These are phyloP conservation scores for Fusarium pilosicola DNA, from an alignment of 2,329 filamentous ascomycete species.

Conservation along the genomic window DNA sequence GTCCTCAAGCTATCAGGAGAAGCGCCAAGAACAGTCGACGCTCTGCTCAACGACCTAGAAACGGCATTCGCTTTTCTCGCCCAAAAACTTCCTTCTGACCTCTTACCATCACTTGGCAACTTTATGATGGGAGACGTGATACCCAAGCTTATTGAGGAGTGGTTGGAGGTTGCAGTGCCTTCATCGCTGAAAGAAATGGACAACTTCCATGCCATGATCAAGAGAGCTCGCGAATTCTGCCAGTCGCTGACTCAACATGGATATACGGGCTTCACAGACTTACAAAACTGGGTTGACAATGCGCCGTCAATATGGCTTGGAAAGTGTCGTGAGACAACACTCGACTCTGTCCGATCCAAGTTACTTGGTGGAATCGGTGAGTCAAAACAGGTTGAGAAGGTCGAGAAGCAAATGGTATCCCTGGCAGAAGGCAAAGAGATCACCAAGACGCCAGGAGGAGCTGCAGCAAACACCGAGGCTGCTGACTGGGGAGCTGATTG, in stretches of 20 bases:
- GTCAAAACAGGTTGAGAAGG: conserved; percentile 78
- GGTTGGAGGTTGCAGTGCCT: conserved; percentile 82
- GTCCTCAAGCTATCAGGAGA: conserved; percentile 56
- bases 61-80: conserved; percentile 63
- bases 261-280: conserved; percentile 70
- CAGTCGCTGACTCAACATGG: conserved; percentile 67
- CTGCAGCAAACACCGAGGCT: conserved; percentile 55
- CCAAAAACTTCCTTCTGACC: conserved; percentile 61
- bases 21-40: conserved; percentile 57
- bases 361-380: conserved; percentile 74
- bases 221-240: conserved; percentile 72
- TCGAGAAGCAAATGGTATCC: conserved; percentile 84
- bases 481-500: conserved; percentile 81
- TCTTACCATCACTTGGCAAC: conserved; percentile 70
- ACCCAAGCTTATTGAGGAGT: conserved; percentile 74
- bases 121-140: conserved; percentile 77
- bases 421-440: conserved; percentile 73
- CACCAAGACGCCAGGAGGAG: conserved; percentile 62
- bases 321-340: conserved; percentile 81
- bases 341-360: conserved; percentile 77
- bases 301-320: conserved; percentile 86
- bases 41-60: conserved; percentile 65
- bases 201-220: conserved; percentile 76
- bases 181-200: conserved; percentile 76
- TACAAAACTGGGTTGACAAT: conserved; percentile 83